Percentiles rank a stretch among this genome's conserved stretches.
Evolutionary conservation across 2,329 filamentous ascomycete species (phyloP).

Genomic region (Xylaria sp.): DNA sequence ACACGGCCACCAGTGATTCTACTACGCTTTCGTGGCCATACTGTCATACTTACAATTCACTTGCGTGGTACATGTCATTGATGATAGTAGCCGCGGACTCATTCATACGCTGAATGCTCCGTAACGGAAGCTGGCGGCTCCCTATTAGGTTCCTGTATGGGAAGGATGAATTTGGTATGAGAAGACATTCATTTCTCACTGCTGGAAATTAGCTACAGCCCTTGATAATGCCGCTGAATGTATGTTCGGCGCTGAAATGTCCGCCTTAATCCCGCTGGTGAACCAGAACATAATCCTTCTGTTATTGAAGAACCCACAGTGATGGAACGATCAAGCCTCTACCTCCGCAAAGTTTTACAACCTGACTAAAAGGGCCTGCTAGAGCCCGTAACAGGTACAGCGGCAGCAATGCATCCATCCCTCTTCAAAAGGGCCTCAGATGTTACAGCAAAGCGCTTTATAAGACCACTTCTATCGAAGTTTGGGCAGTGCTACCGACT

Average conservation of each 20-base stretch:
- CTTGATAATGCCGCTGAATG: neutral
- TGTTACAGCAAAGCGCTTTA: neutral
- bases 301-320: neutral
- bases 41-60: neutral
- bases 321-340: neutral
- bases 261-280: neutral
- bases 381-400: neutral
- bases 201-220: neutral
- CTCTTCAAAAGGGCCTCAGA: neutral
- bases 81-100: neutral
- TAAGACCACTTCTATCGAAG: neutral
- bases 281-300: neutral
- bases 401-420: neutral
- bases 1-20: conserved; percentile 6
- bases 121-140: neutral
- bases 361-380: neutral
- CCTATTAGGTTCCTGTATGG: neutral
- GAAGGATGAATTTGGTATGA: neutral
- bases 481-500: conserved; percentile 4
- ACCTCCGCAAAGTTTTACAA: neutral
- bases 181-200: neutral
- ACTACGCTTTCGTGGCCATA: neutral
- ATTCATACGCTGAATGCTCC: neutral
- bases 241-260: neutral
- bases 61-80: neutral